A percentile compares a stretch with the other conserved stretches of the same genome.
Evolutionary conservation across 768 basidiomycete genomes (phyloP).

Genomic region (Mycena galericulata): DNA sequence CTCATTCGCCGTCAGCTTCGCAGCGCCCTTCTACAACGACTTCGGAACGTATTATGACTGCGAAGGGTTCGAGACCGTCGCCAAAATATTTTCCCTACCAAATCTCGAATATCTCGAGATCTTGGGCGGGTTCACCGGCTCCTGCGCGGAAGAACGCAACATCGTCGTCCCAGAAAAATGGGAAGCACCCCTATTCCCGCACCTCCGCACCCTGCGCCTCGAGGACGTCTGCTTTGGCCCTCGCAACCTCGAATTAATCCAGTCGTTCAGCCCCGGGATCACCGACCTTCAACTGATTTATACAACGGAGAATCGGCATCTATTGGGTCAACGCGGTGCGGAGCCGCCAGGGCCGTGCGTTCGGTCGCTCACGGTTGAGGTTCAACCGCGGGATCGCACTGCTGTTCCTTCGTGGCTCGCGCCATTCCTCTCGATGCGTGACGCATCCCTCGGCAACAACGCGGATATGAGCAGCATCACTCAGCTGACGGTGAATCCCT

Average conservation of each 20-base stretch:
- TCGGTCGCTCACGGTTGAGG: background rate
- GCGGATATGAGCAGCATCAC: background rate
- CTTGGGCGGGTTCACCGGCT: background rate
- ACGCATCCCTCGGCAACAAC: too few species aligned
- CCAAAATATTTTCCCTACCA: background rate
- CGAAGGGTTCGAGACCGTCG: background rate
- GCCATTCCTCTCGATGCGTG: background rate
- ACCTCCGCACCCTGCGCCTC: slow-evolving; percentile 13
- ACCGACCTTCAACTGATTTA: slow-evolving; percentile 1
- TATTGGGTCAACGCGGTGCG: background rate
- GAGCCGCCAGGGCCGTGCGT: slow-evolving; percentile 2
- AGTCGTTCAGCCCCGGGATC: slow-evolving; percentile 1
- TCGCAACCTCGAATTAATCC: background rate
- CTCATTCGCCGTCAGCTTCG: slow-evolving; percentile 10
- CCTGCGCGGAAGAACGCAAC: background rate
- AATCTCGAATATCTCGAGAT: slow-evolving; percentile 23
- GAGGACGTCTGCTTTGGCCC: background rate
- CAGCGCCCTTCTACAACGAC: background rate
- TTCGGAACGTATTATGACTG: background rate
- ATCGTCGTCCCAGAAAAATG: background rate
- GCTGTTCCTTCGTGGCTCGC: background rate
- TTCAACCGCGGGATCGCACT: background rate
- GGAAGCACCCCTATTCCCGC: slow-evolving; percentile 4
- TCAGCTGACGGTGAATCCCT: background rate
- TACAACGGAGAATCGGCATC: background rate